phyloP scores from a whole-genome alignment of 2,329 filamentous ascomycete genomes.

The Neofusicoccum sp. region DNA sequence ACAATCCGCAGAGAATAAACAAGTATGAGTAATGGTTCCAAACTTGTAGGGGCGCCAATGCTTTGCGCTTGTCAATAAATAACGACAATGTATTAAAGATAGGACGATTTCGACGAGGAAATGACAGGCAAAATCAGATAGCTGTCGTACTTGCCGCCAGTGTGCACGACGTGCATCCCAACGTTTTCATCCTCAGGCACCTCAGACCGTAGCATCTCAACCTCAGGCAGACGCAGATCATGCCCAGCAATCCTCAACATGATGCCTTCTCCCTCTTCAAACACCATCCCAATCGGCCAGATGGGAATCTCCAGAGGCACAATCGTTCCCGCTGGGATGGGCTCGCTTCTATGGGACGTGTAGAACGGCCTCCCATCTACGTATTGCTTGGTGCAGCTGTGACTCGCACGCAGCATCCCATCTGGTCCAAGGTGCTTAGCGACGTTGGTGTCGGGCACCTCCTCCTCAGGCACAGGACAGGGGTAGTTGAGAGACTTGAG shows the following conservation, averaged over 20 bases:
- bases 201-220: neutral
- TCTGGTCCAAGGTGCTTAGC: slow-evolving; percentile 21
- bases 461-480: slow-evolving; percentile 5
- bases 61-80: too few species aligned
- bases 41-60: too few species aligned
- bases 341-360: slow-evolving; percentile 40
- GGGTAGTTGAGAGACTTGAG: slow-evolving; percentile 15
- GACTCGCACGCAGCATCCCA: slow-evolving; percentile 22
- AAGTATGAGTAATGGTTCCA: too few species aligned
- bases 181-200: neutral
- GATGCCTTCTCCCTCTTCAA: slow-evolving; percentile 40
- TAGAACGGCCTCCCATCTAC: neutral
- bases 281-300: slow-evolving; percentile 49
- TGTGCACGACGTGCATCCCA: neutral
- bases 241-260: slow-evolving; percentile 6
- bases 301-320: slow-evolving; percentile 50
- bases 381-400: slow-evolving; percentile 12
- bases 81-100: too few species aligned
- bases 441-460: slow-evolving; percentile 19
- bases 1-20: too few species aligned
- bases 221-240: neutral
- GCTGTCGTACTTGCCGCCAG: slow-evolving; percentile 3
- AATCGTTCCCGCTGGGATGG: slow-evolving; percentile 41
- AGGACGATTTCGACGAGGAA: neutral
- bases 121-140: neutral